Evolutionary conservation across 352 stramenopile genomes (phyloP), one percentile per base, ranked within the genome.

Genomic region (Elongisporangium prolatum): DNA sequence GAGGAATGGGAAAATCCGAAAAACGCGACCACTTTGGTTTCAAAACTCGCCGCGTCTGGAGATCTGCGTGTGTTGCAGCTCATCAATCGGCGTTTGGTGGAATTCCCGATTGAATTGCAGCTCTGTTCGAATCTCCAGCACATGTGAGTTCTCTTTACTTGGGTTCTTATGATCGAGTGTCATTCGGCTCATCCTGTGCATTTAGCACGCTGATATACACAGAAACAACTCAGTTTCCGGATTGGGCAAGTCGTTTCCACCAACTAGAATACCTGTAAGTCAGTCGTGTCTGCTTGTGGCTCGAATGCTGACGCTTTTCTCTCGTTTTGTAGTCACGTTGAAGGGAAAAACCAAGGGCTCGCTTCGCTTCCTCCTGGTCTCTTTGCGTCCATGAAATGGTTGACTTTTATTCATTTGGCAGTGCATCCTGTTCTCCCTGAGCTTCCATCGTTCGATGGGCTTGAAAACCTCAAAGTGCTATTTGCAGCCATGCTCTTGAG

Each of bases 241-340:
- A 54, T n/a, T 78, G 72, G 72, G 16, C 54, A 3, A 68, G 54
- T 25, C 44, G 48, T 0, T 72, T 77, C 58, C 65, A 50, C 21
- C 65, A 62, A 2, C 67, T 84, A 6, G 61, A 80, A 22, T 77
- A 71, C n/a, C 16, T 84, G 74, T 84, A 69, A 22, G 74, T 56
- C 10, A 38, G 21, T 4, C 48, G 20, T 2, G 52, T 7, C 25
- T 21, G 18, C 22, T 56, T 25, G n/a, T n/a, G n/a, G n/a, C n/a
- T n/a, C n/a, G n/a, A n/a, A n/a, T n/a, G n/a, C 25, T 47, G 21
- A 20, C 18, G 44, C 20, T 48, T 9, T 17, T 21, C 16, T 16
- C 47, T 21, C 22, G 0, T 7, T 24, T 40, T 13, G 5, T 40
- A 62, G 60, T 8, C 71, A 84, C 56, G 65, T 84, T 17, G 74